Percentiles rank a stretch among this genome's conserved stretches.
Conservation (phyloP, 2,329 filamentous ascomycete genomes). For the Phialocephala sp. region DNA sequence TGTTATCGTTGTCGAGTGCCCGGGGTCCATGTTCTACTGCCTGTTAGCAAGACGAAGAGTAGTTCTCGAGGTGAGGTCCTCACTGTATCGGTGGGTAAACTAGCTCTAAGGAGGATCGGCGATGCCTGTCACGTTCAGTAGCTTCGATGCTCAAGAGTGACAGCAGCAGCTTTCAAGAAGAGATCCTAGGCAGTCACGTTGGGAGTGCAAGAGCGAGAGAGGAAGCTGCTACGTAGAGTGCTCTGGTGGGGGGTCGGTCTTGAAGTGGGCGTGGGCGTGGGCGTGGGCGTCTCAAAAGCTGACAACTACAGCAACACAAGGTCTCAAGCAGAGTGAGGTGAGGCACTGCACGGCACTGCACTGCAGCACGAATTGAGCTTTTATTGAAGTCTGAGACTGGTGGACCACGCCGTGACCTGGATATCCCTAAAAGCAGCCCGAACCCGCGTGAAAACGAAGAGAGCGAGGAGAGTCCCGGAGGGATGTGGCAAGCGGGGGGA, state of each 20-base stretch:
- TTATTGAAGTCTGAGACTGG: constrained; percentile 31
- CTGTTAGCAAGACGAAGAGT: constrained; percentile 69
- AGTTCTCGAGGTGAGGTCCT: constrained; percentile 62
- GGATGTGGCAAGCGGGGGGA: neutral
- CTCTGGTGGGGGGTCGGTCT: neutral
- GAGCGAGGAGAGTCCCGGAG: neutral
- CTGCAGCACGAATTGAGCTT: constrained; percentile 33
- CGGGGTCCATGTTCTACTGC: constrained; percentile 26
- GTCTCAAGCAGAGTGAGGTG: constrained; percentile 31
- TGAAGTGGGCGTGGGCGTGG: constrained; percentile 18
- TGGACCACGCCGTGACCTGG: constrained; percentile 17
- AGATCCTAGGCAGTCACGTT: constrained; percentile 35
- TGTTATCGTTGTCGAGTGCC: constrained; percentile 24
- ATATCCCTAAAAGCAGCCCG: constrained; percentile 28
- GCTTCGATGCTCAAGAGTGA: constrained; percentile 35
- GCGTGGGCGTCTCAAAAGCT: constrained; percentile 25
- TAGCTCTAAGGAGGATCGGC: constrained; percentile 55
- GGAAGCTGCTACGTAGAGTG: constrained; percentile 6
- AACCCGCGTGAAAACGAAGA: neutral
- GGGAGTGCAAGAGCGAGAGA: constrained; percentile 22
- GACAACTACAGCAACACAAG: constrained; percentile 32
- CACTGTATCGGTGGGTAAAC: constrained; percentile 63
- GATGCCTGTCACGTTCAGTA: constrained; percentile 39
- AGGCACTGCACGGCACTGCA: constrained; percentile 32
- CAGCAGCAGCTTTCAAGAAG: constrained; percentile 35